Base-by-base conservation (phyloP, 768 basidiomycete genomes). In the Epithele typhae region DNA sequence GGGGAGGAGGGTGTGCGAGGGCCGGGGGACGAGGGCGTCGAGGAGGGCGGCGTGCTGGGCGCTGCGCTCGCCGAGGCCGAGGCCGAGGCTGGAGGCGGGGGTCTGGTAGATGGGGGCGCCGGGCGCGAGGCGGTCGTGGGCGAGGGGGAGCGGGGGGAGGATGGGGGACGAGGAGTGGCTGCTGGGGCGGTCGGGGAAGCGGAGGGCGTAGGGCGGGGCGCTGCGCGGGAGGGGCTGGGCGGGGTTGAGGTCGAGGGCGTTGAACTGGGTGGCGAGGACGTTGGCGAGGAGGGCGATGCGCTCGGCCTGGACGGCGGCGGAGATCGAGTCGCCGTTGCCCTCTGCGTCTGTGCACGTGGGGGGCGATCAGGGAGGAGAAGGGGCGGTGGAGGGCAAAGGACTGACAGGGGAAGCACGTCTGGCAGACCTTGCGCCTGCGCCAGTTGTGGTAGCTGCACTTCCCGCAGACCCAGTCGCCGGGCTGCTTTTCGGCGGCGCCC, bases 371-470 rank as follows among this genome's bases (percentile, higher is more conserved):
- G 46, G 37, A 40, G 9, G 25, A 51, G 25, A 40, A 33, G 11
- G 23, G 33, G 43, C 47, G 49, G 48, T 34, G 19, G 47, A 49
- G 48, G 45, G 49, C n/a, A 42, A 36, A 35, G 17, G 6, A 75
- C 83, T 53, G 58, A 88, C 87, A 91, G 39, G 89, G 88, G 50
- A 80, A 78, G 65, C 89, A 92, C 9, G 87, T 90, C 72, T 92
- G 89, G 68, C 89, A 92, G 49, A 92, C 90, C 65, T 92, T 92
- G 45, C 89, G 71, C 48, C 89, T 69, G 54, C 89, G 75, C 89
- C 89, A 92, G 62, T 92, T 92, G 54, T 90, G 65, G 67, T 92
- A 92, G 59, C 86, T 85, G 64, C 90, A 92, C 61, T 85, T 87
- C 53, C 74, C 71, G 66, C 89, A 92, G 46, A 88, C 74, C 89